Evolutionary conservation across 1,284 basidiomycete genomes (phyloP), one percentile per base, ranked within the genome.

Genomic region (Ganoderma sinense): DNA sequence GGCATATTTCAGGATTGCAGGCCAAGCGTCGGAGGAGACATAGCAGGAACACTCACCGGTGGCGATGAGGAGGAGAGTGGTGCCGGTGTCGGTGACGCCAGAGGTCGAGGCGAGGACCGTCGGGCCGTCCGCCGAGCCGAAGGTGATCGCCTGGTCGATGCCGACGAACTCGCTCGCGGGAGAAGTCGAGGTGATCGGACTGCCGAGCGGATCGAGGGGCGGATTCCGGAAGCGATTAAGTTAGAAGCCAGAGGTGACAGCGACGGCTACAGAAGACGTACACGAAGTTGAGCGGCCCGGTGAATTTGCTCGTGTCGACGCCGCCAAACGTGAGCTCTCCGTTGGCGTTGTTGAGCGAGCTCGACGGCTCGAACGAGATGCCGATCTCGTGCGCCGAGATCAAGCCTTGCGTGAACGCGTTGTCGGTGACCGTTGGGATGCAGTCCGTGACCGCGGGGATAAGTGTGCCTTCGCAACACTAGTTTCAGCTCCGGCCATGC

Each of bases 311-410:
- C 29, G 80, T 68, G 73, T 89, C 87, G 56, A 80, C 80, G 55
- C 85, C 86, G 71, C 88, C 88, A 79, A 83, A 80, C 20, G 78
- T 78, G 48, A 82, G 68, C 71, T 79, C 78, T 43, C 75, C 79
- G 67, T 78, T 80, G 20, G 72, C 71, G 59, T 56, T 39, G 10
- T 62, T 23, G 0, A 71, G 69, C 13, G 75, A 65, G 20, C 75
- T 83, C 0, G 86, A 85, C 14, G 83, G 83, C 51, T 75, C 78
- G 76, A 86, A 89, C 31, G 82, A 88, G 68, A 89, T 80, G n/a
- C 84, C 83, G 66, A 88, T 80, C 71, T 29, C 81, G 81, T 77
- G 63, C 2, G 62, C 48, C 13, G 65, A 10, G 62, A 78, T 76
- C 36, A 63, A n/a, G 6, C 75, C 73, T 53, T 79, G 78, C 5